Conservation (phyloP, 176 grass and related monocot genomes). For the Cenchrus fungigraminus region DNA sequence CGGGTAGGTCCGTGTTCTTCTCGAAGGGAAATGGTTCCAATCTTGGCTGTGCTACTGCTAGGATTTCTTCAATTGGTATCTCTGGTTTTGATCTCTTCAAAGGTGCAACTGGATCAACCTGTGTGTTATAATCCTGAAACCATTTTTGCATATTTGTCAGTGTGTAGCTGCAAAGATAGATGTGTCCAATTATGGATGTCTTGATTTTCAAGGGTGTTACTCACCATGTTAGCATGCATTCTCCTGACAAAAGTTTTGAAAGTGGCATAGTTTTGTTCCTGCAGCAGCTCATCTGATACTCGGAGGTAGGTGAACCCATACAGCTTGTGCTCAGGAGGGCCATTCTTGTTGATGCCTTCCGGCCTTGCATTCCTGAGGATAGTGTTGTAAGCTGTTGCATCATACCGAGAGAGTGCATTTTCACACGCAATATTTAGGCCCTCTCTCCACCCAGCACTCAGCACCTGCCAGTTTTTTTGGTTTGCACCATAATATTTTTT, state of each 20-base stretch:
- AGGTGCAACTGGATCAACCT: conserved; percentile 49
- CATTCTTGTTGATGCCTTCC: conserved; percentile 60
- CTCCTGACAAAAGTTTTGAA: conserved; percentile 80
- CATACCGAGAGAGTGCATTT: conserved; percentile 77
- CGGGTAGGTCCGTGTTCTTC: conserved; percentile 56
- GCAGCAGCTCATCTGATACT: conserved; percentile 64
- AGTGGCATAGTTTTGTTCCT: conserved; percentile 66
- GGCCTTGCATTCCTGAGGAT: conserved; percentile 82
- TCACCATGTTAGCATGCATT: conserved; percentile 97
- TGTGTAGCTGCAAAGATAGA: conserved; percentile 4
- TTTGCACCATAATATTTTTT: conserved; percentile 16
- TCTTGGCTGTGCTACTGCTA: conserved; percentile 52
- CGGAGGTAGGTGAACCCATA: conserved; percentile 84
- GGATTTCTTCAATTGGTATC: conserved; percentile 53
- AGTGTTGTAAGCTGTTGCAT: conserved; percentile 78
- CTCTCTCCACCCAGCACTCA: conserved; percentile 92
- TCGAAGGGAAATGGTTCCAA: conserved; percentile 62
- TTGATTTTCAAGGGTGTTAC: conserved; percentile 4
- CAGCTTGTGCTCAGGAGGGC: conserved; percentile 61
- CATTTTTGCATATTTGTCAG: neutral
- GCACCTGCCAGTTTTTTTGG: conserved; percentile 50
- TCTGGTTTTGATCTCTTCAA: conserved; percentile 64
- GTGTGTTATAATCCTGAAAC: conserved; percentile 51
- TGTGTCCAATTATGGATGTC: neutral
- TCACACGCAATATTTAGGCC: conserved; percentile 75